Base-by-base conservation (phyloP, 345 rosid species). In the Populus simonii region DNA sequence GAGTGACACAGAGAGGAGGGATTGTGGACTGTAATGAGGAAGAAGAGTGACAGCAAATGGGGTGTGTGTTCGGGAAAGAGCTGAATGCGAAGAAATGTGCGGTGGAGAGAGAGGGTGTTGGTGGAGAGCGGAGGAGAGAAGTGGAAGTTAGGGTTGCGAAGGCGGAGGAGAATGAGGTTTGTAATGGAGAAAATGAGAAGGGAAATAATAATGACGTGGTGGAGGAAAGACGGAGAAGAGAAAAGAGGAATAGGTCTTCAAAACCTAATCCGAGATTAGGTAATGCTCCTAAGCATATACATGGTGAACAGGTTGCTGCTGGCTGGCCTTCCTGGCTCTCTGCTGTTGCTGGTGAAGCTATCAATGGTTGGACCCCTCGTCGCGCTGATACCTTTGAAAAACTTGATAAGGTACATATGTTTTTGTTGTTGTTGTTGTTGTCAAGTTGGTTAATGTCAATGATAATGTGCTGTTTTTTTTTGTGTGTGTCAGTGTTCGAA, bases 291-390 rank as follows among this genome's bases (percentile, higher is more conserved):
- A 81, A 81, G 69, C 71, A 78, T 43, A 49, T 78, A 36, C 81
- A 81, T 22, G 84, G 84, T 17, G 84, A 81, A 66, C 84, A 77
- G 72, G 84, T 77, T 13, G 81, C 84, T 27, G 84, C 84, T 10
- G 84, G 84, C 0, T 81, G 84, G 84, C 84, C 84, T 10, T 69
- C 84, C 29, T 81, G 84, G 84, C 84, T 81, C 31, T 77, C 84
- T 17, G 81, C 81, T 45, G 84, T 81, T 29, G 84, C 84, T 55
- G 84, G 84, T 45, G 81, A 77, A 65, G 84, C 84, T 53, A 81
- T 81, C 41, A 78, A 81, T 78, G 84, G 81, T 0, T 81, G 81
- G 84, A 81, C 75, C 36, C 84, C 84, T 8, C 75, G 84, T 33
- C 84, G 84, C 8, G 84, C 84, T 63, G 84, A 81, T 47, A 61